Evolutionary conservation across 208 protist species (phyloP), one percentile per base, ranked within the genome.

Genomic region (Zelonia costaricensis): DNA sequence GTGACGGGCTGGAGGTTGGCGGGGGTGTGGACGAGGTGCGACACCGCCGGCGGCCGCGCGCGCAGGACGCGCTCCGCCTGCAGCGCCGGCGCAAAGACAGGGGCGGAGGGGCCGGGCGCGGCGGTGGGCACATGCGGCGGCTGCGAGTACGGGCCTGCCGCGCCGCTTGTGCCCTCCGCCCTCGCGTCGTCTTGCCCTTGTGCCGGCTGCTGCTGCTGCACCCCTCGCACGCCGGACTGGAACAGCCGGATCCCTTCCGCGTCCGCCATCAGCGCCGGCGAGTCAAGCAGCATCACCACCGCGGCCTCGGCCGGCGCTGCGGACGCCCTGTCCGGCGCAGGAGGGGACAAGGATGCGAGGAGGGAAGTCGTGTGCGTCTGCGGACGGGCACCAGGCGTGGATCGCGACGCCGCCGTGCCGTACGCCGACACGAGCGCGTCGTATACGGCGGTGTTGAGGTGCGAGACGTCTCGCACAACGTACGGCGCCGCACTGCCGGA

Each of bases 361-460:
- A n/a, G n/a, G 16, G 16, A 5, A 12, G 8, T 10, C 40, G 40
- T 45, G 40, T 20, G 40, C 40, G 16, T 20, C 16, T 45, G 40
- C 40, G 5, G 8, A 10, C 22, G 5, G n/a, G n/a, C n/a, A n/a
- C n/a, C n/a, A n/a, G n/a, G n/a, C n/a, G n/a, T n/a, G 9, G 36
- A 42, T 42, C 9, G 36, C 36, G 36, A 42, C 2, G 55, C 12
- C 7, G 55, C n/a, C n/a, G n/a, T n/a, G n/a, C n/a, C 55, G 49
- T 71, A 58, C 23, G 31, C 33, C 31, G 30, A 3, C n/a, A 48
- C 47, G 13, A 71, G 48, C 0, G 65, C 65, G 27, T 71, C 65
- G 48, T 62, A 71, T 5, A 71, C 31, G 31, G 65, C 65, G 13
- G 65, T 59, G 42, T 71, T 71, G 7, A 71, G 48, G n/a, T 45